Conservation (phyloP, 805 yeast species). For the Candida vaughaniae region DNA sequence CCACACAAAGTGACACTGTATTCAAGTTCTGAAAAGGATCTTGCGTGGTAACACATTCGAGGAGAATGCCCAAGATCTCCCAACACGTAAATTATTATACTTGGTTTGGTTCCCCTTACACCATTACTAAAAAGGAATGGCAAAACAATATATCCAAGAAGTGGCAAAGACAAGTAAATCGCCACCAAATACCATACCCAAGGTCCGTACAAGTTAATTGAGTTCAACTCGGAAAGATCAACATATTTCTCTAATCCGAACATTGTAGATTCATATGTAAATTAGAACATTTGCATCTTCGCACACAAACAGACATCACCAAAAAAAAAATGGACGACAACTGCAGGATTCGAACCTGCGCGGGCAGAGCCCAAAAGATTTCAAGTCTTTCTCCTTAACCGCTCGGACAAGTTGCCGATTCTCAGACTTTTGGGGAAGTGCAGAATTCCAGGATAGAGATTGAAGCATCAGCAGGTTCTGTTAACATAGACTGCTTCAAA, state of each 20-base stretch:
- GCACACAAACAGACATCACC: neutral
- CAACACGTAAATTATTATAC: slow-evolving; percentile 75
- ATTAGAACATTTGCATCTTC: neutral
- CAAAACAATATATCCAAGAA: slow-evolving; percentile 39
- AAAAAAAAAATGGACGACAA: slow-evolving; percentile 33
- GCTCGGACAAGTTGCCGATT: slow-evolving; percentile 51
- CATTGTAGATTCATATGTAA: slow-evolving; percentile 1
- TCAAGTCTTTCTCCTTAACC: slow-evolving; percentile 50
- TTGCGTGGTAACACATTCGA: slow-evolving; percentile 87
- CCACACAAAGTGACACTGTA: slow-evolving; percentile 85
- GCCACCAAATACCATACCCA: slow-evolving; percentile 47
- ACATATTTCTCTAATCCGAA: slow-evolving; percentile 3
- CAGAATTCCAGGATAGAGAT: no score
- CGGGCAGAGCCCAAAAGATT: slow-evolving; percentile 51
- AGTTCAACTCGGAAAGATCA: slow-evolving; percentile 1
- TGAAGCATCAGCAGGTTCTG: no score
- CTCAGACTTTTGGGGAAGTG: no score
- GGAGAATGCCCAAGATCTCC: slow-evolving; percentile 97
- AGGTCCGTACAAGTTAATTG: slow-evolving; percentile 20
- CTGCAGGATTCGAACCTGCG: slow-evolving; percentile 53
- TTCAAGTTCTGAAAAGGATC: slow-evolving; percentile 66
- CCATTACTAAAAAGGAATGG: slow-evolving; percentile 28
- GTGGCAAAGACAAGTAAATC: slow-evolving; percentile 47
- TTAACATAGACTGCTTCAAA: no score
- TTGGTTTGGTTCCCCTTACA: slow-evolving; percentile 27